These are phyloP conservation scores for Geranium rotundifolium DNA, from an alignment of 345 rosid species.

Conservation along the genomic window DNA sequence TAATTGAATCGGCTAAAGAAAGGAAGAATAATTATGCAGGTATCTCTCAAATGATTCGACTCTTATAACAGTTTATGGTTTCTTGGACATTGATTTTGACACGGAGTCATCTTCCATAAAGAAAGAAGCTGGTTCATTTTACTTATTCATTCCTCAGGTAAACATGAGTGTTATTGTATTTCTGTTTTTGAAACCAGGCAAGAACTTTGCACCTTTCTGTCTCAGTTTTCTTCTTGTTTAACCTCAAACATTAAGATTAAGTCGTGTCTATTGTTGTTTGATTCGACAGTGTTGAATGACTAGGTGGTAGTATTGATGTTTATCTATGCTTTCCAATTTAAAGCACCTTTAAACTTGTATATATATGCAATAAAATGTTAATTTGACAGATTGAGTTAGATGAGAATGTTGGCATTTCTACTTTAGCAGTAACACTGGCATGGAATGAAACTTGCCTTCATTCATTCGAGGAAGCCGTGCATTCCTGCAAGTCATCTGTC, in stretches of 20 bases:
- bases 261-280: neutral
- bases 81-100: constrained; percentile 43
- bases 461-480: constrained; percentile 48
- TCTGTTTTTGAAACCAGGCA: neutral
- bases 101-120: constrained; percentile 30
- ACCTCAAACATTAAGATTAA: neutral
- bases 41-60: constrained; percentile 57
- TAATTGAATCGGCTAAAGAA: constrained; percentile 19
- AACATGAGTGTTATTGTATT: constrained; percentile 1
- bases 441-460: constrained; percentile 47
- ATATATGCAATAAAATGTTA: constrained; percentile 1
- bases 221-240: neutral
- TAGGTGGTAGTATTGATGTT: neutral
- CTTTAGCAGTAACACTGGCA: constrained; percentile 59
- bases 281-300: neutral
- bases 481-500: constrained; percentile 44
- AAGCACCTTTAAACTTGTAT: neutral
- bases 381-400: constrained; percentile 69
- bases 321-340: neutral
- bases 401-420: constrained; percentile 51
- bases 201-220: neutral
- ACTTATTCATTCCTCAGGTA: constrained; percentile 81
- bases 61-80: constrained; percentile 55
- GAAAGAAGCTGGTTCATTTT: constrained; percentile 56
- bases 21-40: constrained; percentile 41